Base-by-base conservation (phyloP, 1,139 yeast species). In the Debaryomycetaceae sp. region DNA sequence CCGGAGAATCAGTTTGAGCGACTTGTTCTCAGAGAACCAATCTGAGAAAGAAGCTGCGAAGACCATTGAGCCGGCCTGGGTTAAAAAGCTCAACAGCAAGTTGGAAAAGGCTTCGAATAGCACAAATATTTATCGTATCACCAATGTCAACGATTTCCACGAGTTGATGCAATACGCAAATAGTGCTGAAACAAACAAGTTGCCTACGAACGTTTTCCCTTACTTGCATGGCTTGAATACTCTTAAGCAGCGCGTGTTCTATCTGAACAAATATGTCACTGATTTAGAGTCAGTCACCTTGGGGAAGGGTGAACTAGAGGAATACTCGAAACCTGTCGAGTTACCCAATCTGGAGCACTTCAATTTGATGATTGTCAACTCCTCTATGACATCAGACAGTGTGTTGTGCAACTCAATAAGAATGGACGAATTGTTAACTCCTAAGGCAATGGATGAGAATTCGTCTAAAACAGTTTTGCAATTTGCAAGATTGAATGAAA, bases 151-250 rank as follows among this genome's bases (percentile, higher is more conserved):
- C 8, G 52, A 56, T 28, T 45, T 60, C 28, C 34, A 43, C 18
- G 48, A 49, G 6, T 50, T 69, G 19, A 53, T 67, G 17, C 49
- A 58, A 18, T 59, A 53, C 47, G 60, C 63, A 41, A 65, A 67
- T 43, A 47, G 52, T 18, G 37, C 30, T 8, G 49, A 47, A 7
- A 29, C 17, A 9, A 55, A 53, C 36, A 40, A 45, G 11, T 46
- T 59, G 17, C 58, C 58, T 8, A 42, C 44, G 8, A 48, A 50
- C 17, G 45, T 65, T 46, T 68, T 69, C 40, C 75, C 75, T 1
- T 68, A 63, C 41, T 53, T 68, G 34, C 73, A 68, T 50, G 73
- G 72, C 0, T 48, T 67, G 32, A 49, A 52, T 40, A 56, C 52
- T 35, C 36, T 50, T 8, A 50, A 52, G 35, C 73, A 66, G 44